Evolutionary conservation across 768 basidiomycete genomes (phyloP), one percentile per base, ranked within the genome.

Genomic region (Phylloporus sp.): DNA sequence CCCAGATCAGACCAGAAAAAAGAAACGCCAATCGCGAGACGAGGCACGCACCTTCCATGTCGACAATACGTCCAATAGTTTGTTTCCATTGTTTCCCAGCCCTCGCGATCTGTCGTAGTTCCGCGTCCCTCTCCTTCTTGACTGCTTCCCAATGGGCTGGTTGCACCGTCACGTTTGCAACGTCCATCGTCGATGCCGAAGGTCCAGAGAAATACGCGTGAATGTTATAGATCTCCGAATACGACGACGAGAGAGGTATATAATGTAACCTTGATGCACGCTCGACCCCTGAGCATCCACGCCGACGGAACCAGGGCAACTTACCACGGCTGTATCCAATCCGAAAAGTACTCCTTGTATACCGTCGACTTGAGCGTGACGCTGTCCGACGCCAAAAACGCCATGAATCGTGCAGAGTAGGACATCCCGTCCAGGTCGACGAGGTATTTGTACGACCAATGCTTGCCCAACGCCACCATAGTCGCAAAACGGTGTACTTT

Each of bases 361-460:
- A 96, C 83, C 1, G 91, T 94, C 17, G 86, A 76, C 69, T 98
- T 97, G 49, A 98, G 67, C 9, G 91, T 89, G 3, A 83, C 89
- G 52, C 90, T 90, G 63, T 95, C 91, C 43, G 86, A 92, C 34
- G 84, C 85, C 57, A 92, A 66, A 61, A 90, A 82, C 1, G 84
- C 77, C 76, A 91, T 81, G 64, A 96, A 93, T 11, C 91, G 76
- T 3, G 85, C 94, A 22, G 86, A 91, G 66, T 97, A 98, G 17
- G 89, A 85, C 88, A 93, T 94, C 14, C 95, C 94, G 59, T 96
- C 94, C 46, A 98, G 67, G 66, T 97, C 94, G 51, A 94, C 68
- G 28, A 95, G 74, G 60, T 94, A 91, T 70, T 96, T 95, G 72
- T 93, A 90, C 48, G 82, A 73, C 94, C 94, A 98, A 59, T 92